phyloP scores from a whole-genome alignment of 768 basidiomycete species.

The Kwoniella pini region DNA sequence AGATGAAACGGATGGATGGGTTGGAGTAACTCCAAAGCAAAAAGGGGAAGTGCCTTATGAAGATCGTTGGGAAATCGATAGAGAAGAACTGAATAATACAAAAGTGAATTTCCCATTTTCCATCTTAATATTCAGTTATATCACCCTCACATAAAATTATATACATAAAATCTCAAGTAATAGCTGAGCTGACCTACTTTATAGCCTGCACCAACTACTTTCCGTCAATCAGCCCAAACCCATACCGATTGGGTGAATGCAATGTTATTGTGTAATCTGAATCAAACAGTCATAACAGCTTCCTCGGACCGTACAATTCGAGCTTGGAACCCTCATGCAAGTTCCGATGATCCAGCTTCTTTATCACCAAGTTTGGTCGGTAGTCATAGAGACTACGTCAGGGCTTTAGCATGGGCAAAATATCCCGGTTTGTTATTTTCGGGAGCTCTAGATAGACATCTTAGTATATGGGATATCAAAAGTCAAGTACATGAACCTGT shows the following conservation, averaged over 20 bases:
- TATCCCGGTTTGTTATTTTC: constrained; percentile 50
- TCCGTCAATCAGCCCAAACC: constrained; percentile 83
- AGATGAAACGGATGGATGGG: constrained; percentile 40
- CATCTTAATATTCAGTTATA: too few relatives aligned
- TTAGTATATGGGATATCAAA: constrained; percentile 89
- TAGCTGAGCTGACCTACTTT: constrained; percentile 42
- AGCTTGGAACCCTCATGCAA: constrained; percentile 83
- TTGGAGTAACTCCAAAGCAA: constrained; percentile 18
- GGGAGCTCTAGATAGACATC: constrained; percentile 89
- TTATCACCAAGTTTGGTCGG: constrained; percentile 60
- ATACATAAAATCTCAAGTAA: too few relatives aligned
- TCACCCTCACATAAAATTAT: background rate
- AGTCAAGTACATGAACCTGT: constrained; percentile 46
- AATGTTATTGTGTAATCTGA: constrained; percentile 82
- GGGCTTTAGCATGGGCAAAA: constrained; percentile 45
- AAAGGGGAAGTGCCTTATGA: constrained; percentile 67
- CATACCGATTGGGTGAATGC: constrained; percentile 98
- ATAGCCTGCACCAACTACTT: constrained; percentile 58
- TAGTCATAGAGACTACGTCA: constrained; percentile 53
- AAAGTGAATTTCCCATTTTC: constrained; percentile 59
- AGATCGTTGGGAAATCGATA: constrained; percentile 76
- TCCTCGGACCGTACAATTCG: constrained; percentile 95
- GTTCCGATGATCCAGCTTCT: constrained; percentile 54
- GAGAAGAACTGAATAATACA: constrained; percentile 56
- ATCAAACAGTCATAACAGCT: constrained; percentile 89